phyloP scores from a whole-genome alignment of 1,284 basidiomycete genomes.

The Takashimella tepidaria region DNA sequence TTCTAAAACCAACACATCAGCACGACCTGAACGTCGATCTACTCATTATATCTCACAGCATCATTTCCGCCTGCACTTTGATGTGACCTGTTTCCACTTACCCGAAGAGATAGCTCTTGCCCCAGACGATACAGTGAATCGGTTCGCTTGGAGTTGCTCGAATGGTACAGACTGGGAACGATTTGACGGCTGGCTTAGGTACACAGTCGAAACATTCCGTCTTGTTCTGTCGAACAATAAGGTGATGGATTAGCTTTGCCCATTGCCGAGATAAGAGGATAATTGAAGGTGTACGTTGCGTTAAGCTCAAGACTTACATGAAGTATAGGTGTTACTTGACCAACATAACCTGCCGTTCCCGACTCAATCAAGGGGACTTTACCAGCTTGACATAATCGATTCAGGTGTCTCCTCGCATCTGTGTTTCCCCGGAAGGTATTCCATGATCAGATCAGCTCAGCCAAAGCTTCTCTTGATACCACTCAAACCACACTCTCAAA shows the following conservation, averaged over 20 bases:
- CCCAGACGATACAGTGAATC: constrained; percentile 99
- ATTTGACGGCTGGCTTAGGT: constrained; percentile 83
- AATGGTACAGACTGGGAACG: constrained; percentile 97
- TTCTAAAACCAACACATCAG: constrained; percentile 52
- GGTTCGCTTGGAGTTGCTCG: constrained; percentile 95
- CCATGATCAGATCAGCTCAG: constrained; percentile 1
- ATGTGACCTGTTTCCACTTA: too few species aligned
- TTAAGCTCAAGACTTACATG: constrained; percentile 38
- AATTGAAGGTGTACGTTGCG: not conserved
- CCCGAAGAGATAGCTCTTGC: constrained; percentile 96
- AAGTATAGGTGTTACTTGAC: constrained; percentile 58
- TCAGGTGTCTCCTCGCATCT: constrained; percentile 88
- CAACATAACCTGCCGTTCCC: constrained; percentile 92
- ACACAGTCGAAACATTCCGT: constrained; percentile 92
- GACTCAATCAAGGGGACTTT: constrained; percentile 89
- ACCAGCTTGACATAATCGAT: constrained; percentile 93
- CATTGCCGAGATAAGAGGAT: constrained; percentile 48
- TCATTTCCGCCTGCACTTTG: too few species aligned
- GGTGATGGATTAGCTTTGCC: not conserved
- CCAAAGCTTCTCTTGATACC: not conserved
- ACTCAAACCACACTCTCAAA: not conserved
- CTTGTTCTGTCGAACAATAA: constrained; percentile 54
- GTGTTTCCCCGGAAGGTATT: too few species aligned
- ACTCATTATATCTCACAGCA: too few species aligned
- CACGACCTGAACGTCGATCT: not conserved